Base-by-base conservation (phyloP, 202 grass and related monocot genomes). In the Alloteropsis angusta region DNA sequence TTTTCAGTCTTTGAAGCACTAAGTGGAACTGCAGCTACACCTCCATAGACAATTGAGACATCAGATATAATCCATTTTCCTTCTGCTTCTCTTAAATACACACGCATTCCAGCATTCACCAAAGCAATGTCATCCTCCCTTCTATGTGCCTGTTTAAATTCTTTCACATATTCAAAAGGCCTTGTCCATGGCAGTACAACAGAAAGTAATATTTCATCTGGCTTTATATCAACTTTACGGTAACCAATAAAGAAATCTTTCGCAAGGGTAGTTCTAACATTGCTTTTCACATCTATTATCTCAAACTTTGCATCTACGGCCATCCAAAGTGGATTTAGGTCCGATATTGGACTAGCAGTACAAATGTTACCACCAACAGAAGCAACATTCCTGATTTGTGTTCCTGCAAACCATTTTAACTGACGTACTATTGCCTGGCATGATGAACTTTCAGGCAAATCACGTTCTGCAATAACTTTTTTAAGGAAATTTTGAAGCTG, bases 41-140 rank as follows among this genome's bases (percentile, higher is more conserved):
- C 91, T 71, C 95, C 95, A 79, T 89, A 97, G 43, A 92, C 81
- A 86, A 97, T 82, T 48, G 87, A 90, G 78, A 85, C 71, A 83
- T 97, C 91, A 72, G 83, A 90, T 80, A 92, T 79, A 59, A 81
- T 79, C 83, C 75, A 90, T 63, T 72, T 76, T 68, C 78, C 89
- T 83, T 85, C 77, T 52, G 76, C 60, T 80, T 89, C 76, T 75
- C 70, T 83, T 59, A 97, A 80, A 90, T 83, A 72, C 8, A 88
- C 75, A 68, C 87, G 83, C 91, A 94, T 97, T 72, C 89, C 95
- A 68, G 95, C 89, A 87, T 97, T 97, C 60, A 97, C 95, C 62
- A 97, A 85, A 66, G 95, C 95, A 89, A 97, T 97, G 65, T 94
- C 95, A 90, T 97, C 95, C 81, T 97, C 95, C 64, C 95, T 94